Conservation (phyloP, 2,329 filamentous ascomycete genomes). For the Epichloe glyceriae region DNA sequence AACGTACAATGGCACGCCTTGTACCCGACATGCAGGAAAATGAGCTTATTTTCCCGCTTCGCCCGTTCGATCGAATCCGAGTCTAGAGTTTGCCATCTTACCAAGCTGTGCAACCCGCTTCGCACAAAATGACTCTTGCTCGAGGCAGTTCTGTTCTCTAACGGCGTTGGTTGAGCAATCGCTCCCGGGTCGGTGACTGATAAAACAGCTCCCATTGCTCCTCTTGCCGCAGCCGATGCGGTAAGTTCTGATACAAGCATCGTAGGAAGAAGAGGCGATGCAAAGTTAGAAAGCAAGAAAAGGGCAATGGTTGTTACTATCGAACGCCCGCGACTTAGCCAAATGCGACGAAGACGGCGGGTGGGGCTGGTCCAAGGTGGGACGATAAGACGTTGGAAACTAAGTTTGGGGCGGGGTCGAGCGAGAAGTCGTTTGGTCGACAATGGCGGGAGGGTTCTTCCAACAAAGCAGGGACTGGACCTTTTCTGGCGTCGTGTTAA, state of each 20-base stretch:
- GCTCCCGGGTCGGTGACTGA: constrained; percentile 2
- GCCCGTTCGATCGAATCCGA: constrained; percentile 65
- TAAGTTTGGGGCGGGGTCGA: background rate
- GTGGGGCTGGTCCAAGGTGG: background rate
- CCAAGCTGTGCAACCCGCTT: constrained; percentile 65
- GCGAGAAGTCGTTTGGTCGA: background rate
- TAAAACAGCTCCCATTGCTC: constrained; percentile 12
- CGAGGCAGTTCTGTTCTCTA: constrained; percentile 23
- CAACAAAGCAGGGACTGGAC: background rate
- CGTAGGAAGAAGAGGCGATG: background rate
- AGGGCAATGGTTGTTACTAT: background rate
- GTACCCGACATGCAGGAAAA: constrained; percentile 93
- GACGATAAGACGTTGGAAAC: background rate
- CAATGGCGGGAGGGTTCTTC: background rate
- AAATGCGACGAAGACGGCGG: background rate
- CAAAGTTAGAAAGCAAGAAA: background rate
- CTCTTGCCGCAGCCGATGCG: constrained; percentile 21
- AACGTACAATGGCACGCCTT: constrained; percentile 82
- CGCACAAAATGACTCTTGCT: constrained; percentile 47
- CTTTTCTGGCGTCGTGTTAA: background rate
- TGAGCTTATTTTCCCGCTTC: constrained; percentile 67
- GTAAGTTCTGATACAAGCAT: constrained; percentile 28
- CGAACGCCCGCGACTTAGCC: background rate
- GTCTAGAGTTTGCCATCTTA: constrained; percentile 85
- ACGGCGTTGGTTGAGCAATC: constrained; percentile 9